Evolutionary conservation across 2,329 filamentous ascomycete genomes (phyloP).

Genomic region (Verticillium albo-atrum): DNA sequence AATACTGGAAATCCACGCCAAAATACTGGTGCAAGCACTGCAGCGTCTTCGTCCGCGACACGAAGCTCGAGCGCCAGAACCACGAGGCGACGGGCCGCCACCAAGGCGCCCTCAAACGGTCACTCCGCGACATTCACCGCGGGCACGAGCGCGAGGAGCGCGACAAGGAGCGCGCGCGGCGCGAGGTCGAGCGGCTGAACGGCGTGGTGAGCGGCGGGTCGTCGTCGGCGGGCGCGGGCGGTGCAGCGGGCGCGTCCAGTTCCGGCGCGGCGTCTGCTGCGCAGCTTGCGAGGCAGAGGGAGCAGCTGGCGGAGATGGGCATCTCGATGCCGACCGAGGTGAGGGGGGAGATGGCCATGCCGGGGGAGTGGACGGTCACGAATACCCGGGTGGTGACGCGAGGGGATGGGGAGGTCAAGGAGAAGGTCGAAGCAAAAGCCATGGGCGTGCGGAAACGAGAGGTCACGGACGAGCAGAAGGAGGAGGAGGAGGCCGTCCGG

Average conservation of each 20-base stretch:
- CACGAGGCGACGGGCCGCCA: slow-evolving; percentile 85
- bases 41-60: slow-evolving; percentile 84
- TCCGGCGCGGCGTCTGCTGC: slow-evolving; percentile 41
- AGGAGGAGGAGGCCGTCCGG: slow-evolving; percentile 55
- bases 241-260: slow-evolving; percentile 1
- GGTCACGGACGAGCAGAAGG: slow-evolving; percentile 54
- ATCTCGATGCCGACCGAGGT: slow-evolving; percentile 78
- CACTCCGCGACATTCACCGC: slow-evolving; percentile 83
- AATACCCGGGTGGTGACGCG: slow-evolving; percentile 56
- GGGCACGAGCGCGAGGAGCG: slow-evolving; percentile 75
- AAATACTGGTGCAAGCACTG: slow-evolving; percentile 99
- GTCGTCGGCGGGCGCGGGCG: slow-evolving; percentile 17
- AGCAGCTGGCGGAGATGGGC: slow-evolving; percentile 83
- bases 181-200: slow-evolving; percentile 82
- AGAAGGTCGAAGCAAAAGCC: slow-evolving; percentile 41
- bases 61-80: slow-evolving; percentile 80
- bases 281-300: slow-evolving; percentile 77
- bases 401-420: slow-evolving; percentile 32
- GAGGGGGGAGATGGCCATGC: slow-evolving; percentile 76
- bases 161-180: slow-evolving; percentile 76
- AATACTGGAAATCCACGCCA: slow-evolving; percentile 98
- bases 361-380: slow-evolving; percentile 79
- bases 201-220: slow-evolving; percentile 56
- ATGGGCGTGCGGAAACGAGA: slow-evolving; percentile 61
- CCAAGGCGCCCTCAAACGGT: slow-evolving; percentile 81